phyloP scores from a whole-genome alignment of 768 basidiomycete genomes.

The Termitomyces sp. region DNA sequence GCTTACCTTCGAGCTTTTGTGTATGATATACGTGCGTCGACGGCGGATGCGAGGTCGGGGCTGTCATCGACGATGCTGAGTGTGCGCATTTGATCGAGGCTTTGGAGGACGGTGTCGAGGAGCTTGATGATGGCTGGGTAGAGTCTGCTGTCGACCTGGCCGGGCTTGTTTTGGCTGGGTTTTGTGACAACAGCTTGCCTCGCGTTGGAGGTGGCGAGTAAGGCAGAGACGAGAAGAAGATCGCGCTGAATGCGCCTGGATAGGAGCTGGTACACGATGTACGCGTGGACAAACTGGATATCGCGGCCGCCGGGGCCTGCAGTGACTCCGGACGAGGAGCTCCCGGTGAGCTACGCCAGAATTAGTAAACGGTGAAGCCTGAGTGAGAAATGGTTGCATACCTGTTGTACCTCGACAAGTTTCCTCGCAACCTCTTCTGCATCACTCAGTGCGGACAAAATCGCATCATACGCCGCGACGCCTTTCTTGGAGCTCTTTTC shows the following conservation, averaged over 20 bases:
- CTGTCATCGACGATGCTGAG: slow-evolving; percentile 85
- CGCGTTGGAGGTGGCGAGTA: slow-evolving; percentile 38
- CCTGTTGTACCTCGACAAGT: slow-evolving; percentile 81
- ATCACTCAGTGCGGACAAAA: slow-evolving; percentile 81
- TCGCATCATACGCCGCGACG: slow-evolving; percentile 83
- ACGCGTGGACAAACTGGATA: slow-evolving; percentile 81
- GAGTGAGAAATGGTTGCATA: slow-evolving; percentile 20
- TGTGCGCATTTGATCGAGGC: slow-evolving; percentile 75
- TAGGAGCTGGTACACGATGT: slow-evolving; percentile 82
- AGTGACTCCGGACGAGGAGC: slow-evolving; percentile 23
- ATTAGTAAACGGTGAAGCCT: not conserved
- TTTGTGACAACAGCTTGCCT: slow-evolving; percentile 14
- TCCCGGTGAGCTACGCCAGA: slow-evolving; percentile 29
- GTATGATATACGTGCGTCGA: slow-evolving; percentile 71
- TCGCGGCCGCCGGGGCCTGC: slow-evolving; percentile 51
- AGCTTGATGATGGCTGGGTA: slow-evolving; percentile 86
- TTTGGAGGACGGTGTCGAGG: slow-evolving; percentile 81
- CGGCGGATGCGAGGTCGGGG: slow-evolving; percentile 70
- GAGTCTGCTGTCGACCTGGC: slow-evolving; percentile 62
- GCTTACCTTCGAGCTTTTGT: slow-evolving; percentile 69
- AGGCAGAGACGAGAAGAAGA: slow-evolving; percentile 66
- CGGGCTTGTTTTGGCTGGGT: slow-evolving; percentile 25
- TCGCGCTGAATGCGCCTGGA: slow-evolving; percentile 87
- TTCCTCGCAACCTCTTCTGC: slow-evolving; percentile 82
- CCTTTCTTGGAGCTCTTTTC: slow-evolving; percentile 54